These are phyloP conservation scores for Paramecium bursaria DNA, from an alignment of 73 alveolate species.

Conservation along the genomic window DNA sequence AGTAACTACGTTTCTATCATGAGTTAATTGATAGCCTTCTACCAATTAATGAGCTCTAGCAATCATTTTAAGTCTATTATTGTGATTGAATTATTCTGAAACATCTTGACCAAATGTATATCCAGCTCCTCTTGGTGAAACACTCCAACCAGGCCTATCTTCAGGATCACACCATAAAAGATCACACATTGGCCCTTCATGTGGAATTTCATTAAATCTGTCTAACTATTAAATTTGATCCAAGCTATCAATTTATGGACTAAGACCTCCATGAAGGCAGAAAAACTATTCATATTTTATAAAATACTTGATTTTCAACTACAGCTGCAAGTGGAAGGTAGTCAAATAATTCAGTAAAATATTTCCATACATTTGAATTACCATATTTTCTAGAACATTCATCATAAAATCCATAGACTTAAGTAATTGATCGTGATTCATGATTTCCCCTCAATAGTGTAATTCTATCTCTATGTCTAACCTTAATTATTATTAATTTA, in stretches of 20 bases:
- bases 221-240: slow-evolving; percentile 88
- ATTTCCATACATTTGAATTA: slow-evolving; percentile 79
- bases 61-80: slow-evolving; percentile 66
- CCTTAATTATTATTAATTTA: too few relatives aligned
- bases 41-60: slow-evolving; percentile 76
- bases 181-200: slow-evolving; percentile 87
- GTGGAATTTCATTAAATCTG: slow-evolving; percentile 88
- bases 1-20: slow-evolving; percentile 75
- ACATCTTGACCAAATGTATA: slow-evolving; percentile 79
- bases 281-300: slow-evolving; percentile 52
- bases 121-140: slow-evolving; percentile 88
- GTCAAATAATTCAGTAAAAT: slow-evolving; percentile 78
- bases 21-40: slow-evolving; percentile 70
- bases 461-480: slow-evolving; percentile 67
- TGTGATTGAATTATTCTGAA: slow-evolving; percentile 76
- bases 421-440: slow-evolving; percentile 83
- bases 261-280: slow-evolving; percentile 95
- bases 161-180: slow-evolving; percentile 81
- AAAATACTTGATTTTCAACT: slow-evolving; percentile 68
- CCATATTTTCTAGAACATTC: slow-evolving; percentile 81
- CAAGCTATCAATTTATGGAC: slow-evolving; percentile 91
- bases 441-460: slow-evolving; percentile 85
- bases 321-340: slow-evolving; percentile 68
- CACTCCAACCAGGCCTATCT: slow-evolving; percentile 85
- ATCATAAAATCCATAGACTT: slow-evolving; percentile 81